Evolutionary conservation across 176 grass and related monocot species (phyloP).

Genomic region (Oropetium thomaeum): DNA sequence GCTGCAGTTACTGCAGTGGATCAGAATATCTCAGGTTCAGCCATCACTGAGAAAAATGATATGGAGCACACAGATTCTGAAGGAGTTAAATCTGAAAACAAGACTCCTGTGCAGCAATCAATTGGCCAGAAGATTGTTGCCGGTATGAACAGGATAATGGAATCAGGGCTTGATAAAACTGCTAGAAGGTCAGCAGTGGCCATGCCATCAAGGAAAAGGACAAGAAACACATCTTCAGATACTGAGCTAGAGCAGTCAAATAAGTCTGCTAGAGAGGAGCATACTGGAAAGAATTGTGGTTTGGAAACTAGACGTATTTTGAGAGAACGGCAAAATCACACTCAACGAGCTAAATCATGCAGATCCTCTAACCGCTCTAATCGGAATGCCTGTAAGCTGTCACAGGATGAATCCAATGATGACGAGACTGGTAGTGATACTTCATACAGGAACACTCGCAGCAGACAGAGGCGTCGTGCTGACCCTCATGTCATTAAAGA

Average conservation of each 20-base stretch:
- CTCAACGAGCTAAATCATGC: constrained; percentile 19
- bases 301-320: constrained; percentile 31
- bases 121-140: constrained; percentile 47
- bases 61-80: constrained; percentile 39
- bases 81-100: constrained; percentile 55
- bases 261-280: constrained; percentile 29
- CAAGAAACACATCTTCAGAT: constrained; percentile 32
- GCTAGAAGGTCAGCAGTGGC: constrained; percentile 31
- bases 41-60: constrained; percentile 53
- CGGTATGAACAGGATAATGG: constrained; percentile 42
- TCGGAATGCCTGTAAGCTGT: constrained; percentile 15
- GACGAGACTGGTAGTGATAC: constrained; percentile 27
- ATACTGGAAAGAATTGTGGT: constrained; percentile 26
- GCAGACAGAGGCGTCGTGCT: constrained; percentile 23
- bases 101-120: constrained; percentile 7
- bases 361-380: constrained; percentile 21
- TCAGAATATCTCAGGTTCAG: constrained; percentile 45
- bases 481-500: constrained; percentile 12
- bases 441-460: constrained; percentile 34
- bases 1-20: constrained; percentile 22
- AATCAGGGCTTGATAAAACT: constrained; percentile 33
- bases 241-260: constrained; percentile 17
- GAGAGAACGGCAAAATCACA: neutral
- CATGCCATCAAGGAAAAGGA: constrained; percentile 38
- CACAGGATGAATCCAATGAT: constrained; percentile 29